These are phyloP conservation scores for Hypoxylon sp. DNA, from an alignment of 2,329 filamentous ascomycete genomes.

Conservation along the genomic window DNA sequence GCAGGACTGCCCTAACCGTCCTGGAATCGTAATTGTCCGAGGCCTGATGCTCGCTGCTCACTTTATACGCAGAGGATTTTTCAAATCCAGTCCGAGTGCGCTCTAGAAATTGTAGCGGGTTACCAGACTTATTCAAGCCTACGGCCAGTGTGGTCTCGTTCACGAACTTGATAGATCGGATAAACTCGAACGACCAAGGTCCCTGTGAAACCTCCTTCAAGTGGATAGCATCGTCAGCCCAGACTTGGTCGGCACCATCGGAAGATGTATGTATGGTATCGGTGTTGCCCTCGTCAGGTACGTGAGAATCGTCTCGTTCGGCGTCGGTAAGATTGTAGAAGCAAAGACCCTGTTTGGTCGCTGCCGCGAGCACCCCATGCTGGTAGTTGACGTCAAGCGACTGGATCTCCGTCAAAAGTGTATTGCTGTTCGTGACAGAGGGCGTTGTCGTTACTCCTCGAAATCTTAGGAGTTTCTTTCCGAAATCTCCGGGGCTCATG, in stretches of 20 bases:
- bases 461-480: conserved; percentile 40
- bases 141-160: conserved; percentile 55
- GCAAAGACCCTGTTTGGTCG: conserved; percentile 47
- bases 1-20: conserved; percentile 57
- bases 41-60: conserved; percentile 37
- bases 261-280: conserved; percentile 16
- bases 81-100: conserved; percentile 56
- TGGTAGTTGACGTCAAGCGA: conserved; percentile 46
- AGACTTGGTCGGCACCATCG: conserved; percentile 31
- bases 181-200: conserved; percentile 38
- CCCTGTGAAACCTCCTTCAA: conserved; percentile 32
- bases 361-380: conserved; percentile 44
- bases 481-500: conserved; percentile 46
- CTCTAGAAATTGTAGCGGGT: conserved; percentile 56
- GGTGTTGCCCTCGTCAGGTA: conserved; percentile 10
- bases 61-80: conserved; percentile 48
- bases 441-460: conserved; percentile 12
- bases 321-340: conserved; percentile 46
- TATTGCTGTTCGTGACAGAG: background rate
- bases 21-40: conserved; percentile 41
- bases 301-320: conserved; percentile 3
- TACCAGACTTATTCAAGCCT: conserved; percentile 51
- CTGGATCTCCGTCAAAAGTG: conserved; percentile 46
- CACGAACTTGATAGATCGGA: conserved; percentile 55
- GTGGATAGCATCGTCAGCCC: conserved; percentile 33